Evolutionary conservation across 2,329 filamentous ascomycete species (phyloP).

Genomic region (Macrophomina tecta): DNA sequence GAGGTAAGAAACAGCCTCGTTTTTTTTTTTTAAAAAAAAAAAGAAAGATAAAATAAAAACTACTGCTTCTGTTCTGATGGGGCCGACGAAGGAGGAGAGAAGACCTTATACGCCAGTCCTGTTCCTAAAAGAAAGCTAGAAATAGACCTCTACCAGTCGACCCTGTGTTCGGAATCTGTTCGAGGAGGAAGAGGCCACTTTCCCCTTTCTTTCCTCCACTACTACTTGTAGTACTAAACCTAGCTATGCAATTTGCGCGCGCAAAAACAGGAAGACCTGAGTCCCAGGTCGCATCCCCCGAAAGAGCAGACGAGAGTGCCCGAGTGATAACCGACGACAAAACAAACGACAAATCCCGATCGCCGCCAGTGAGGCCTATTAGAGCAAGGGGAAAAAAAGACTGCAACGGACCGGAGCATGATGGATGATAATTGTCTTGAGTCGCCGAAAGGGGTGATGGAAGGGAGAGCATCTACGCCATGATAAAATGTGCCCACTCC

Average conservation of each 20-base stretch:
- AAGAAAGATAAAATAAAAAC: neutral
- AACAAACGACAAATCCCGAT: neutral
- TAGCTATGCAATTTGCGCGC: constrained; percentile 13
- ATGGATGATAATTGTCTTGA: constrained; percentile 17
- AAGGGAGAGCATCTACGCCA: constrained; percentile 21
- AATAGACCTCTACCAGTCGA: too few species aligned
- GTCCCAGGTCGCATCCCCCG: neutral
- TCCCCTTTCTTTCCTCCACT: neutral
- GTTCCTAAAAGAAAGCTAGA: neutral
- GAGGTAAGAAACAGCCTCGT: too few species aligned
- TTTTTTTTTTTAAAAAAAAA: too few species aligned
- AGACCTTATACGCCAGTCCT: neutral
- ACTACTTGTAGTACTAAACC: neutral
- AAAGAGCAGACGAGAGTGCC: neutral
- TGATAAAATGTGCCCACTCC: constrained; percentile 8
- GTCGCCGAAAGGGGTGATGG: constrained; percentile 19
- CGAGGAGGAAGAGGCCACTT: neutral
- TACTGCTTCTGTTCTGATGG: constrained; percentile 13
- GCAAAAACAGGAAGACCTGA: neutral
- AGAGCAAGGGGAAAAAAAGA: neutral
- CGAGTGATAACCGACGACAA: neutral
- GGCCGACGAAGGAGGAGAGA: neutral
- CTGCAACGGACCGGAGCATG: neutral
- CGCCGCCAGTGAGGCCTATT: neutral
- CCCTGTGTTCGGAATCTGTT: neutral